A percentile compares a stretch with the other conserved stretches of the same genome.
These are phyloP conservation scores for Rhododendron mucronatum DNA, from an alignment of 148 eudicot genomes.

Conservation along the genomic window DNA sequence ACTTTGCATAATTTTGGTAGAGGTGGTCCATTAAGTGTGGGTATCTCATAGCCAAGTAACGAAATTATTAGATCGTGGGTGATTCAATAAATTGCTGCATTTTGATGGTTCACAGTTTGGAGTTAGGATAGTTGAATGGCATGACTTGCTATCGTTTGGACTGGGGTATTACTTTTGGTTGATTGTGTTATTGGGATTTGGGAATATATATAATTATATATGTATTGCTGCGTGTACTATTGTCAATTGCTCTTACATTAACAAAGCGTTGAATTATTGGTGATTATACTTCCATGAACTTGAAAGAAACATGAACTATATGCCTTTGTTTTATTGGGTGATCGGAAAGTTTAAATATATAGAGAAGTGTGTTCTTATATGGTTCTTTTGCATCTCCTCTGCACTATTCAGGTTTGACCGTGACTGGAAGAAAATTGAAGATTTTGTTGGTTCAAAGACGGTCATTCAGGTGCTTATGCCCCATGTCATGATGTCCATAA, in stretches of 20 bases:
- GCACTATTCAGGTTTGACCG: slow-evolving; percentile 72
- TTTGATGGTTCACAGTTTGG: neutral
- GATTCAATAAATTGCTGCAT: neutral
- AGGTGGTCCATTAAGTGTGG: neutral
- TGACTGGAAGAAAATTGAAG: slow-evolving; percentile 97
- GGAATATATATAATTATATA: neutral
- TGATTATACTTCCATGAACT: neutral
- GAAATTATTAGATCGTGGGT: neutral
- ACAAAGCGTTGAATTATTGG: neutral
- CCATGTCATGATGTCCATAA: neutral
- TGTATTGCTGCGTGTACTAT: neutral
- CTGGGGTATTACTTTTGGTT: neutral
- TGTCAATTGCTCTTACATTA: neutral
- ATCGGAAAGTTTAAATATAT: neutral
- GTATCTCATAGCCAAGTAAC: neutral
- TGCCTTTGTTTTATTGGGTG: neutral
- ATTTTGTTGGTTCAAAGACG: slow-evolving; percentile 87
- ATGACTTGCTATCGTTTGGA: neutral
- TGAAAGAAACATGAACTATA: neutral
- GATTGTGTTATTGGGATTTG: neutral
- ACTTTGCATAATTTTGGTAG: neutral
- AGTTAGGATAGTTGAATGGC: neutral
- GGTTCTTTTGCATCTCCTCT: neutral
- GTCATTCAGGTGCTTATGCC: slow-evolving; percentile 68
- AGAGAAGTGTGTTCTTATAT: neutral